Base-by-base conservation (phyloP, 2,329 filamentous ascomycete species). In the Cadophora gregata region DNA sequence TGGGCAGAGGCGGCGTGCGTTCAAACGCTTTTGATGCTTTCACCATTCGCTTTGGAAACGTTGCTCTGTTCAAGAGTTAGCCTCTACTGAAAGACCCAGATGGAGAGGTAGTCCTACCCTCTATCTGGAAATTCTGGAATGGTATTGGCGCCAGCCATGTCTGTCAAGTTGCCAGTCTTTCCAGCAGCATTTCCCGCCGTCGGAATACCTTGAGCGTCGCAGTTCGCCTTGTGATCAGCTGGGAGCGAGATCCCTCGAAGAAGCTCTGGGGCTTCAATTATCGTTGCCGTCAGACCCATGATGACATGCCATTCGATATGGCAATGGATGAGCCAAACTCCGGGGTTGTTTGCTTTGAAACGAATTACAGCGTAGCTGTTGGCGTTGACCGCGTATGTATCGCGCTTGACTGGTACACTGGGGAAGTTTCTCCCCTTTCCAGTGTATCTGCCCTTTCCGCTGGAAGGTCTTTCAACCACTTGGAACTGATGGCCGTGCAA, bases 131-230 rank as follows among this genome's bases (percentile, higher is more conserved):
- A 63, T 2, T 56, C 51, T 5, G 65, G 62, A 12, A 45, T 24
- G 4, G 69, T 68, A n/a, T 84, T 84, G 73, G 84, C 79, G n/a
- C 83, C 84, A 0, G 72, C 78, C 7, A 87, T 75, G 70, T 89
- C 83, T 1, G 85, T 74, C n/a, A 82, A 75, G 64, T 89, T 77
- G 1, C 77, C 69, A 0, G 82, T 86, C 67, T 88, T 89, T 0
- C 83, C 88, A 0, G 86, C 88, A 0, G 87, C 87, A 72, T 90
- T 90, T 4, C 88, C 88, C 14, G 73, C 74, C 0, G 77, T 81
- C 4, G 82, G 79, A 0, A 81, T 77, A n/a, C 78, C 77, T 2
- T 74, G 77, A 1, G 77, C 81, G 7, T 77, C 75, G 59, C 77
- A 79, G 8, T 70, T 70, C 9, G 68, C 76, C 74, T 78, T 78